Conservation (phyloP, 257 asterid genomes). For the Solanum chiquidenum region DNA sequence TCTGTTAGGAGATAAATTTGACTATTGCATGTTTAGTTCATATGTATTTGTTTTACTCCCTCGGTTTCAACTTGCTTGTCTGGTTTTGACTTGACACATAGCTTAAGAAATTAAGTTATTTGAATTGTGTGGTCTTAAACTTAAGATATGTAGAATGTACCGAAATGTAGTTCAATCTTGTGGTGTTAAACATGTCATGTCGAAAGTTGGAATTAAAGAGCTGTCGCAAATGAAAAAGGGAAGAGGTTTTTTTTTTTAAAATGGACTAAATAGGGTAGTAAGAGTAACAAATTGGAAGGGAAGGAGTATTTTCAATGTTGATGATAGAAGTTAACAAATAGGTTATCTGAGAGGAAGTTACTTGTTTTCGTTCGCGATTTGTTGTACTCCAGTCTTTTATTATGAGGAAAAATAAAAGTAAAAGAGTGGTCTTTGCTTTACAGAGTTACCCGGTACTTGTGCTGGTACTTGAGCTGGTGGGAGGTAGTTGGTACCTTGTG, state of each 20-base stretch:
- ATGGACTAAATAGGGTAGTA: background rate
- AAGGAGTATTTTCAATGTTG: background rate
- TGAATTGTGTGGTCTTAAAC: background rate
- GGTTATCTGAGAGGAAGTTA: background rate
- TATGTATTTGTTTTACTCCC: background rate
- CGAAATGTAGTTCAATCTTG: background rate
- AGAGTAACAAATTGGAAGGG: background rate
- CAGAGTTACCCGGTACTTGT: background rate
- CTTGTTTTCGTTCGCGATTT: background rate
- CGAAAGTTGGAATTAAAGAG: background rate
- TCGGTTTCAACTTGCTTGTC: background rate
- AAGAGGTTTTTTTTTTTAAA: no score
- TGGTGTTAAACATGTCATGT: background rate
- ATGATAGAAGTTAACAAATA: background rate
- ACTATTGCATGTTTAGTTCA: background rate
- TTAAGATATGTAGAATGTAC: background rate
- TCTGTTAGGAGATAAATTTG: background rate
- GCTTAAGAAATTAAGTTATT: background rate
- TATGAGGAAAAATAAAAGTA: background rate
- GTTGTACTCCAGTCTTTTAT: background rate
- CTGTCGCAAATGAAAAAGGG: no score
- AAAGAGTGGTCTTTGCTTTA: background rate
- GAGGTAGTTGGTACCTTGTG: background rate
- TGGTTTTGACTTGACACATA: rapidly evolving
- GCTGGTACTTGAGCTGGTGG: background rate